Evolutionary conservation across 2,329 filamentous ascomycete genomes (phyloP).

Genomic region (Penicillium sp.): DNA sequence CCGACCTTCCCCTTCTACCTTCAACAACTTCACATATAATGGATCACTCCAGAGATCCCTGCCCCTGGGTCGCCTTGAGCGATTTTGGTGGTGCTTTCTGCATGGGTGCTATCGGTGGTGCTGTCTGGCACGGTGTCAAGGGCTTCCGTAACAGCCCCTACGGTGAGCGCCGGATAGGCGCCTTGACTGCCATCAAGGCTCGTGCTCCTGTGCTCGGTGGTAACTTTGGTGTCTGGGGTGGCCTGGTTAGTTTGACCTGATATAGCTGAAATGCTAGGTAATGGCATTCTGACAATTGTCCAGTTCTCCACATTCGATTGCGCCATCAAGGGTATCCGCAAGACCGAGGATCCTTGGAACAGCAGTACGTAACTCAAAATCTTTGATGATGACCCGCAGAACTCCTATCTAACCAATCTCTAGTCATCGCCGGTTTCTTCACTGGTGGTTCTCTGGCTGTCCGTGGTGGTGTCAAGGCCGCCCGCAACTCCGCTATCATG

Average conservation of each 20-base stretch:
- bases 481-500: conserved; percentile 93
- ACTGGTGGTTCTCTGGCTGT: conserved; percentile 91
- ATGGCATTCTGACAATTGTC: not conserved
- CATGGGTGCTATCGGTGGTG: conserved; percentile 85
- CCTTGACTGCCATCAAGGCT: conserved; percentile 96
- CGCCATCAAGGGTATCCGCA: conserved; percentile 87
- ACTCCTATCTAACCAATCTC: conserved; percentile 1
- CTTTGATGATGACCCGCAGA: not conserved
- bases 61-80: conserved; percentile 93
- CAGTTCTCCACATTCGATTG: conserved; percentile 77
- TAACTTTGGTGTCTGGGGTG: conserved; percentile 98
- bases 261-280: not conserved
- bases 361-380: conserved; percentile 62
- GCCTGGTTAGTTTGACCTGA: conserved; percentile 69
- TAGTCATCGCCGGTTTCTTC: conserved; percentile 91
- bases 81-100: conserved; percentile 97
- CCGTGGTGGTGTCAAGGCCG: conserved; percentile 86
- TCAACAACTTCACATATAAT: conserved; percentile 51
- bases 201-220: conserved; percentile 93
- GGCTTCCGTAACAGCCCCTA: conserved; percentile 88
- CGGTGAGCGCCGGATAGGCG: conserved; percentile 92
- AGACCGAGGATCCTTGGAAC: conserved; percentile 99
- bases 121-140: conserved; percentile 97
- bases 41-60: conserved; percentile 97
- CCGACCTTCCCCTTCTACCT: conserved; percentile 3